Evolutionary conservation across 305 asterid species (phyloP), one percentile per base, ranked within the genome.

Genomic region (Ilex paraguariensis): DNA sequence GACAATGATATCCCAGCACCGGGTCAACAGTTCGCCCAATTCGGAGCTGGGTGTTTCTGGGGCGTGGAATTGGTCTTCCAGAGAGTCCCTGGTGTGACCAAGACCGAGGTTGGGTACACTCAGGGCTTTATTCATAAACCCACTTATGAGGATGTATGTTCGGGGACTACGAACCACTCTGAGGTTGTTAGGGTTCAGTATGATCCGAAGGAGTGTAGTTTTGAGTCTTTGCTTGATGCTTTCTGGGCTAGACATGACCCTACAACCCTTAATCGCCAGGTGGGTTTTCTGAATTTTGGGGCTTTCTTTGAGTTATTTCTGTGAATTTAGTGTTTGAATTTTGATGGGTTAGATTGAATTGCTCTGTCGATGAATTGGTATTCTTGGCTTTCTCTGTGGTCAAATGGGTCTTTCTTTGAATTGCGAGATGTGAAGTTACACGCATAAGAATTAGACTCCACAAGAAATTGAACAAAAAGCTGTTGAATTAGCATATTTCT

Each of bases 31-130:
- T 80, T 92, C 64, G 94, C 90, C 16, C 98, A 92, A 70, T 90
- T 92, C 73, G 96, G 97, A 53, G 88, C 91, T n/a, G 97, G 98
- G 11, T 92, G 98, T 28, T 92, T 92, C 78, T 92, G 98, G 98
- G 98, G 98, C 10, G 91, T 84, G 57, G 98, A 92, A 74, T 80
- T 92, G 67, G 94, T 84, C 31, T 92, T 61, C 54, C 97, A 92
- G 84, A 79, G 98, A 69, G 89, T 87, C 53, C 81, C 94, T 0
- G 98, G 98, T 44, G 96, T 87, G 54, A 69, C 85, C 30, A 82
- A 76, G 74, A 93, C 96, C 3, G 97, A 90, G 65, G 98, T 87
- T 1, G 98, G 98, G 13, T 90, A 93, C 68, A 56, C 81, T 10
- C 97, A 86, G 54, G 98, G 97, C 11, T 74, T 68, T 67, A 33